phyloP scores from a whole-genome alignment of 2,329 filamentous ascomycete species.

The Fonsecaea nubica region DNA sequence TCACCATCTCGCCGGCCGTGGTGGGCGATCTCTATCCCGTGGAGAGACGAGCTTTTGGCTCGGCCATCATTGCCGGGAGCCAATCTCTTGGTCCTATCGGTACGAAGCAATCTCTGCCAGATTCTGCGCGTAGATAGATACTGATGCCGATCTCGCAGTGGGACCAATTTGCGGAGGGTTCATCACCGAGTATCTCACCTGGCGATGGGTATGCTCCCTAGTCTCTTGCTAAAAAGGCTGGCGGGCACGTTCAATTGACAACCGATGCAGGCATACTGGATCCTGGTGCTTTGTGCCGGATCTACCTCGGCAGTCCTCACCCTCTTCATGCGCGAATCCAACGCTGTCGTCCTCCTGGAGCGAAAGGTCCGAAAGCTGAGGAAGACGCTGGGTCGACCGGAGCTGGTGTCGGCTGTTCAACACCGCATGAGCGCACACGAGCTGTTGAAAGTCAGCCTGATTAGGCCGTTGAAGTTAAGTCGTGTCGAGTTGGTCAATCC shows the following conservation, averaged over 20 bases:
- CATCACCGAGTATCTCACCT: slow-evolving; percentile 43
- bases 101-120: neutral
- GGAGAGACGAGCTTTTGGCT: slow-evolving; percentile 51
- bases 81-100: neutral
- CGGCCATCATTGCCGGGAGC: slow-evolving; percentile 53
- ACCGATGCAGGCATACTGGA: slow-evolving; percentile 7
- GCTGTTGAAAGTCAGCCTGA: slow-evolving; percentile 32
- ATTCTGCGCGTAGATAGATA: neutral
- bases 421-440: slow-evolving; percentile 49
- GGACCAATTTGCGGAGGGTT: slow-evolving; percentile 46
- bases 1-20: slow-evolving; percentile 57
- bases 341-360: slow-evolving; percentile 54
- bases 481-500: neutral
- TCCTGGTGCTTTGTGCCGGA: slow-evolving; percentile 7
- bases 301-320: neutral
- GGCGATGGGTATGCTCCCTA: slow-evolving; percentile 42
- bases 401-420: slow-evolving; percentile 49
- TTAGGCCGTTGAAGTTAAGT: neutral
- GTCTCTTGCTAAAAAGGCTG: neutral
- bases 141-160: slow-evolving; percentile 26
- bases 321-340: slow-evolving; percentile 54
- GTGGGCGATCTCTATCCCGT: slow-evolving; percentile 35
- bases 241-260: slow-evolving; percentile 41
- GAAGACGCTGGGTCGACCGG: slow-evolving; percentile 54
- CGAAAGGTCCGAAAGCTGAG: slow-evolving; percentile 53